A percentile compares a stretch with the other conserved stretches of the same genome.
phyloP scores from a whole-genome alignment of 768 basidiomycete species.

The Naganishia onofrii region DNA sequence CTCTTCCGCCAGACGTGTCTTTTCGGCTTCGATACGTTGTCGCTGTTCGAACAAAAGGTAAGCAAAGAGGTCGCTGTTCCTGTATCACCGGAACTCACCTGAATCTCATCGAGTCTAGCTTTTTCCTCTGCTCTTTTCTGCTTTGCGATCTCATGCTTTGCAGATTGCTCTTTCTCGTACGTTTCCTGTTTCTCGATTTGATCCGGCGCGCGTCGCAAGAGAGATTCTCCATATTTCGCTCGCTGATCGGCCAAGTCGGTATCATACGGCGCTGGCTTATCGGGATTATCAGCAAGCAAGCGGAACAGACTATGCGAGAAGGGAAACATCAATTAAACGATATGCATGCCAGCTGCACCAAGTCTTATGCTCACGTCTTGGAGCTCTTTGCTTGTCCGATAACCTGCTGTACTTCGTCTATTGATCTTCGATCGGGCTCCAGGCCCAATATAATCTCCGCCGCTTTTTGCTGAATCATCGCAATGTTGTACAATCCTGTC shows the following conservation, averaged over 20 bases:
- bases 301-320: constrained; percentile 66
- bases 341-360: not conserved
- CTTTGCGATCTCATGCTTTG: constrained; percentile 27
- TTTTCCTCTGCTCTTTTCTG: constrained; percentile 69
- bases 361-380: constrained; percentile 65
- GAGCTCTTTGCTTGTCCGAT: constrained; percentile 79
- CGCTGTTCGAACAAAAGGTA: constrained; percentile 34
- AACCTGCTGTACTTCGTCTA: constrained; percentile 73
- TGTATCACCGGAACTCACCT: not conserved
- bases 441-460: constrained; percentile 82
- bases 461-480: constrained; percentile 96
- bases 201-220: constrained; percentile 76
- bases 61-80: not conserved
- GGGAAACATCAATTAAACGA: constrained; percentile 1
- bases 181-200: constrained; percentile 77
- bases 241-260: constrained; percentile 85
- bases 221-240: constrained; percentile 79
- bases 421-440: constrained; percentile 69
- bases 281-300: constrained; percentile 71
- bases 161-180: constrained; percentile 46
- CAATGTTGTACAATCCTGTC: constrained; percentile 88
- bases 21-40: constrained; percentile 46
- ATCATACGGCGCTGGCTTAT: constrained; percentile 72
- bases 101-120: constrained; percentile 60
- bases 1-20: constrained; percentile 60